Percentiles rank a stretch among this genome's conserved stretches.
phyloP scores from a whole-genome alignment of 148 eudicot genomes.

The Vaccinium myrtillus region DNA sequence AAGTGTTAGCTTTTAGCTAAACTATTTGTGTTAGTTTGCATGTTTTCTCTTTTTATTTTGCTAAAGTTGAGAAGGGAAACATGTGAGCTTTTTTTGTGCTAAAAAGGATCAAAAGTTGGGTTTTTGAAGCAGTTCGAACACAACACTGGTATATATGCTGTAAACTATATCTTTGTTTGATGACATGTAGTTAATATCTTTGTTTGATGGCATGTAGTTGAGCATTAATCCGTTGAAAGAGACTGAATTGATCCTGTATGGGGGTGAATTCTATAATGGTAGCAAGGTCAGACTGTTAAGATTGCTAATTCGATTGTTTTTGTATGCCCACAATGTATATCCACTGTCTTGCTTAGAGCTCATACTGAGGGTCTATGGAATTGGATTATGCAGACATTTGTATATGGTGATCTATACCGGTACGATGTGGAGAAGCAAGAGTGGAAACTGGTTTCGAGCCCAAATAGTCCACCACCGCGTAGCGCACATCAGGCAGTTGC shows the following conservation, averaged over 20 bases:
- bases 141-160: not conserved
- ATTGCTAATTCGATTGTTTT: not conserved
- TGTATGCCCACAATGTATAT: not conserved
- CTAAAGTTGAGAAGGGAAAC: not conserved
- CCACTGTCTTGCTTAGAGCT: slow-evolving; percentile 10
- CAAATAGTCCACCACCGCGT: slow-evolving; percentile 99
- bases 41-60: not conserved
- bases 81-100: not conserved
- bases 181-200: slow-evolving; percentile 39
- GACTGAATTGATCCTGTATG: slow-evolving; percentile 84
- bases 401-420: slow-evolving; percentile 94
- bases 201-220: slow-evolving; percentile 41
- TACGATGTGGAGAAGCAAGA: slow-evolving; percentile 89
- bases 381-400: slow-evolving; percentile 70
- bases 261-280: slow-evolving; percentile 98
- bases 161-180: not conserved
- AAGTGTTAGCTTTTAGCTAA: not conserved
- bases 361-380: not conserved
- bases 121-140: not conserved
- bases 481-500: slow-evolving; percentile 98
- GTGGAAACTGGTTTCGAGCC: slow-evolving; percentile 92
- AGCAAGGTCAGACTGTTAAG: slow-evolving; percentile 57
- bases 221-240: slow-evolving; percentile 88
- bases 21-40: not conserved
- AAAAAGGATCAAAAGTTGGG: not conserved